These are phyloP conservation scores for Fusarium fujikuroi DNA, from an alignment of 2,329 filamentous ascomycete species.

Conservation along the genomic window DNA sequence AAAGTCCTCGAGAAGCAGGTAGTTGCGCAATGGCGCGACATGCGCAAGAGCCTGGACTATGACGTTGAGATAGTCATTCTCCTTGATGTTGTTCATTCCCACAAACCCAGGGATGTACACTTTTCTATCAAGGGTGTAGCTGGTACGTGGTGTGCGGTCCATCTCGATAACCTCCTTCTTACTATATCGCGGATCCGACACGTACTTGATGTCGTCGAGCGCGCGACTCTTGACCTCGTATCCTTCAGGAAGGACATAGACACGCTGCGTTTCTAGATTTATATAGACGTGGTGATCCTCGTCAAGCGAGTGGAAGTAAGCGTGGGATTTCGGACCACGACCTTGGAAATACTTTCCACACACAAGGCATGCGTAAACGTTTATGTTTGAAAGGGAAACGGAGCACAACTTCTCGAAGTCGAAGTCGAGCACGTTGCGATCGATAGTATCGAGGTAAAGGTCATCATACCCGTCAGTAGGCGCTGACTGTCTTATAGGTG, in stretches of 20 bases:
- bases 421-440: conserved; percentile 92
- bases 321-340: conserved; percentile 90
- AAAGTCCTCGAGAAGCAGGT: conserved; percentile 88
- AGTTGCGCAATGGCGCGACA: conserved; percentile 89
- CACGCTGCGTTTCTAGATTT: conserved; percentile 93
- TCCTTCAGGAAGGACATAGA: conserved; percentile 92
- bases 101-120: conserved; percentile 94
- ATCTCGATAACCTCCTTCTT: conserved; percentile 82
- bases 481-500: conserved; percentile 67
- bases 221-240: conserved; percentile 97
- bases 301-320: conserved; percentile 97
- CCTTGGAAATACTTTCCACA: conserved; percentile 99
- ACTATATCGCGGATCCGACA: conserved; percentile 89
- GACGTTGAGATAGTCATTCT: conserved; percentile 98
- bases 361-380: conserved; percentile 96
- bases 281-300: conserved; percentile 97
- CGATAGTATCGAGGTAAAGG: conserved; percentile 96
- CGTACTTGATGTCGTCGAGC: conserved; percentile 97
- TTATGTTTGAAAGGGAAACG: conserved; percentile 95
- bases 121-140: conserved; percentile 83
- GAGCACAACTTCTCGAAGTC: conserved; percentile 99
- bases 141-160: conserved; percentile 70
- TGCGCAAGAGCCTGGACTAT: conserved; percentile 92
- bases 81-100: conserved; percentile 99
- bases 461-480: conserved; percentile 92